These are phyloP conservation scores for Melaleuca alternifolia DNA, from an alignment of 345 rosid genomes.

Conservation along the genomic window DNA sequence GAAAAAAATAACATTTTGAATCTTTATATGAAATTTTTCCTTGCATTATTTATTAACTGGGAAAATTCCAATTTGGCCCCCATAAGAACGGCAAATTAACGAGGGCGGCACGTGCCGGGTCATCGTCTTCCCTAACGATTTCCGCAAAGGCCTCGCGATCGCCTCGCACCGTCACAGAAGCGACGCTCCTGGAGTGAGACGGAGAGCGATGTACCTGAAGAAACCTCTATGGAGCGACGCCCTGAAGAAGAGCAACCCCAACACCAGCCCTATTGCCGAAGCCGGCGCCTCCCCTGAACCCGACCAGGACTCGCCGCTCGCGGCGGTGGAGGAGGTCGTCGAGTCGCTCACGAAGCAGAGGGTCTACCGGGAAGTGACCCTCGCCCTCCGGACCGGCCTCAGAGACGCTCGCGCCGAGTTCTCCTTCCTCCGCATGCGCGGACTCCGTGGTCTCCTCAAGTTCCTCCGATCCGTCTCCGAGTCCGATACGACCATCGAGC, in stretches of 20 bases:
- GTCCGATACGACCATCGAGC: slow-evolving; percentile 58
- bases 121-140: not conserved
- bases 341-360: slow-evolving; percentile 55
- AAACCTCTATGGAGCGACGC: slow-evolving; percentile 51
- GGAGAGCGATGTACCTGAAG: slow-evolving; percentile 38
- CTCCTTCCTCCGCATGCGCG: slow-evolving; percentile 87
- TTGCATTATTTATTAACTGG: not conserved
- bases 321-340: slow-evolving; percentile 67
- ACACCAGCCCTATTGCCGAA: not conserved
- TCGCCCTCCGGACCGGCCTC: slow-evolving; percentile 80
- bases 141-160: not conserved
- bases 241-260: slow-evolving; percentile 11
- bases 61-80: not conserved
- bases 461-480: slow-evolving; percentile 67
- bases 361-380: slow-evolving; percentile 74
- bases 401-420: slow-evolving; percentile 83
- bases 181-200: not conserved
- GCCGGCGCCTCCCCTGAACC: not conserved
- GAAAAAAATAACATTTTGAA: too few relatives aligned
- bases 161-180: not conserved
- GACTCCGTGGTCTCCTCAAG: slow-evolving; percentile 79
- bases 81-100: not conserved
- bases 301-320: slow-evolving; percentile 19
- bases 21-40: too few relatives aligned
- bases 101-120: not conserved